Percentiles rank a stretch among this genome's conserved stretches.
These are phyloP conservation scores for Penicillium soppii DNA, from an alignment of 495 filamentous ascomycete species.

Conservation along the genomic window DNA sequence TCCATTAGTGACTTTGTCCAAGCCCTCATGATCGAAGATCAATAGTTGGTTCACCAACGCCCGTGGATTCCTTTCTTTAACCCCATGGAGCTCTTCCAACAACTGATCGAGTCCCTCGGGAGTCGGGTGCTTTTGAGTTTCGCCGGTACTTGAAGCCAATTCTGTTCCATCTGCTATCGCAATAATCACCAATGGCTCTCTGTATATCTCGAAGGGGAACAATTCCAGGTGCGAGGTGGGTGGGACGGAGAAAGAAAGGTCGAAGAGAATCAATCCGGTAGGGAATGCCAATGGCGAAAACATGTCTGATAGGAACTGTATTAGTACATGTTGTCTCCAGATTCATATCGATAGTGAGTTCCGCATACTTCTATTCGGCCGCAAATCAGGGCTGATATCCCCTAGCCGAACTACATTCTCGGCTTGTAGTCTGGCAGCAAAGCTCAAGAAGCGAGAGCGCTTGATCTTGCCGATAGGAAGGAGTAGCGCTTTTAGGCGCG, in stretches of 20 bases:
- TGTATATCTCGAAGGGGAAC: conserved; percentile 81
- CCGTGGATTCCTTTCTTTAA: conserved; percentile 65
- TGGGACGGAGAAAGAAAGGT: conserved; percentile 76
- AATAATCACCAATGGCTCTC: conserved; percentile 77
- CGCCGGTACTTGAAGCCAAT: conserved; percentile 41
- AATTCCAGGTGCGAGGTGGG: conserved; percentile 73
- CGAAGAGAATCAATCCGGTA: conserved; percentile 83
- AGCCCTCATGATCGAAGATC: conserved; percentile 66
- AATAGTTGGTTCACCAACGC: conserved; percentile 76
- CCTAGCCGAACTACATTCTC: conserved; percentile 85
- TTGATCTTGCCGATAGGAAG: conserved; percentile 85
- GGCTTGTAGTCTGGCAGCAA: conserved; percentile 72
- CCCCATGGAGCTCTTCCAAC: conserved; percentile 58
- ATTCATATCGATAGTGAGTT: neutral
- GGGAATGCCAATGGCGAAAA: conserved; percentile 94
- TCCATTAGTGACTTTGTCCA: conserved; percentile 41
- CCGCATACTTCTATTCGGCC: conserved; percentile 81
- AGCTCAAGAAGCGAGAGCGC: conserved; percentile 73
- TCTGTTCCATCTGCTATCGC: conserved; percentile 74
- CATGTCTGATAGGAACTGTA: conserved; percentile 62
- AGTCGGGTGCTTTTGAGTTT: conserved; percentile 25
- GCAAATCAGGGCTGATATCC: conserved; percentile 85
- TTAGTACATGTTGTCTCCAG: conserved; percentile 23
- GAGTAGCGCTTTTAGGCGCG: conserved; percentile 78
- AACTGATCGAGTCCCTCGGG: conserved; percentile 59